phyloP scores from a whole-genome alignment of 2,329 filamentous ascomycete species.

The Pochonia chlamydosporia region DNA sequence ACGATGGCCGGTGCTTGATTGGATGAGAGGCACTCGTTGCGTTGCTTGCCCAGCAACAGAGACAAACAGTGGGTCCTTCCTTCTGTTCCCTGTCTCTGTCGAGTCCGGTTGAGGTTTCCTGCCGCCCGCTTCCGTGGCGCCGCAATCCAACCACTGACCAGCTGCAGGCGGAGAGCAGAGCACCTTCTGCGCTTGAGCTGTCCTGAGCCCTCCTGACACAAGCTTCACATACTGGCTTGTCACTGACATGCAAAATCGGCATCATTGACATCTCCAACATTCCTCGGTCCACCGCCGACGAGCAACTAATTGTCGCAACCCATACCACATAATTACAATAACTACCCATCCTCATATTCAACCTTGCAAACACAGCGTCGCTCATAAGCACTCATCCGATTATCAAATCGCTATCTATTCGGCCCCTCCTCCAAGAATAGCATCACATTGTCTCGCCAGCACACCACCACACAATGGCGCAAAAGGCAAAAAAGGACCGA shows the following conservation, averaged over 20 bases:
- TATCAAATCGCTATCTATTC: neutral
- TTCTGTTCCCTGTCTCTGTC: neutral
- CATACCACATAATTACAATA: too few species aligned
- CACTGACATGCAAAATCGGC: neutral
- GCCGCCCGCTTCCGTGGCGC: neutral
- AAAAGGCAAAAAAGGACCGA: slow-evolving; percentile 57
- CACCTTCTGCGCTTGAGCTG: too few species aligned
- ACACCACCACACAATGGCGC: slow-evolving; percentile 41
- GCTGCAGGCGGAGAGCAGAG: too few species aligned
- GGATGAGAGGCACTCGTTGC: slow-evolving; percentile 7
- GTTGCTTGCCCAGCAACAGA: slow-evolving; percentile 14
- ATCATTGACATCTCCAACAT: neutral
- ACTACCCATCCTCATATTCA: too few species aligned
- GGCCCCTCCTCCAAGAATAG: neutral
- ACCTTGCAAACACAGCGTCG: too few species aligned
- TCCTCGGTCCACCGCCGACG: neutral
- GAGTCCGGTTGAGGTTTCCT: too few species aligned
- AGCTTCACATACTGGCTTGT: neutral
- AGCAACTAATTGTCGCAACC: neutral
- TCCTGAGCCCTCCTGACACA: neutral
- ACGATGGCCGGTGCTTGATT: slow-evolving; percentile 13
- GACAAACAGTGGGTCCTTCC: slow-evolving; percentile 3
- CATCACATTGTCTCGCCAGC: neutral
- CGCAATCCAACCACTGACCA: neutral
- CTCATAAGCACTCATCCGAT: too few species aligned